Conservation (phyloP, 345 rosid species). For the Euphorbia lathyris region DNA sequence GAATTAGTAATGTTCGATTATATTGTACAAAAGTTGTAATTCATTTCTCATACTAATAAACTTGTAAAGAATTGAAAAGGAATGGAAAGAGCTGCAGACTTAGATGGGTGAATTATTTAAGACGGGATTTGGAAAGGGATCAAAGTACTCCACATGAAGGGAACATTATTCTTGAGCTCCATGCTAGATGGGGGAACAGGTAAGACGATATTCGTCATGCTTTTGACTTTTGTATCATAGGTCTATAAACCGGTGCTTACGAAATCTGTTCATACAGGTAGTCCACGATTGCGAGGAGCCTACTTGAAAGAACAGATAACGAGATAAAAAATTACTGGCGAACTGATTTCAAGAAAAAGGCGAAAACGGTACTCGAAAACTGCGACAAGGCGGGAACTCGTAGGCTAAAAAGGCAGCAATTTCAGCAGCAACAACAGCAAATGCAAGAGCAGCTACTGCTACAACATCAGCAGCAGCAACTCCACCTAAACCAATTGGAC, state of each 20-base stretch:
- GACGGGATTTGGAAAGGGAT: conserved; percentile 93
- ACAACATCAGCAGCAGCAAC: conserved; percentile 38
- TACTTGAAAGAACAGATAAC: conserved; percentile 91
- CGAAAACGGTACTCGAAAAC: conserved; percentile 45
- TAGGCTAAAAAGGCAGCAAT: conserved; percentile 63
- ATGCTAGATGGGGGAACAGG: conserved; percentile 96
- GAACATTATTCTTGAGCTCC: conserved; percentile 72
- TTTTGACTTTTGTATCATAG: too few relatives aligned
- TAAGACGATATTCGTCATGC: conserved; percentile 24
- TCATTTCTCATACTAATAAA: neutral
- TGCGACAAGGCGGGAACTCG: conserved; percentile 51
- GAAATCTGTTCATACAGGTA: conserved; percentile 46
- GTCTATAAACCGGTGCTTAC: too few relatives aligned
- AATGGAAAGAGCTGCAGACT: conserved; percentile 91
- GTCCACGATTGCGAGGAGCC: conserved; percentile 91
- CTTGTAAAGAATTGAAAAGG: conserved; percentile 60
- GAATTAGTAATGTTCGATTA: too few relatives aligned
- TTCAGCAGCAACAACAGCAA: conserved; percentile 58
- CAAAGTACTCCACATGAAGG: conserved; percentile 92
- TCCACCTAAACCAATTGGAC: conserved; percentile 53
- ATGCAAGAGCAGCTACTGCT: conserved; percentile 21
- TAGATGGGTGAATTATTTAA: conserved; percentile 92
- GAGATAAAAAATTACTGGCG: conserved; percentile 94
- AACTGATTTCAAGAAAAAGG: conserved; percentile 87
- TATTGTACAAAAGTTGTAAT: too few relatives aligned